These are phyloP conservation scores for Guyanaporus albipodus DNA, from an alignment of 768 basidiomycete genomes.

Conservation along the genomic window DNA sequence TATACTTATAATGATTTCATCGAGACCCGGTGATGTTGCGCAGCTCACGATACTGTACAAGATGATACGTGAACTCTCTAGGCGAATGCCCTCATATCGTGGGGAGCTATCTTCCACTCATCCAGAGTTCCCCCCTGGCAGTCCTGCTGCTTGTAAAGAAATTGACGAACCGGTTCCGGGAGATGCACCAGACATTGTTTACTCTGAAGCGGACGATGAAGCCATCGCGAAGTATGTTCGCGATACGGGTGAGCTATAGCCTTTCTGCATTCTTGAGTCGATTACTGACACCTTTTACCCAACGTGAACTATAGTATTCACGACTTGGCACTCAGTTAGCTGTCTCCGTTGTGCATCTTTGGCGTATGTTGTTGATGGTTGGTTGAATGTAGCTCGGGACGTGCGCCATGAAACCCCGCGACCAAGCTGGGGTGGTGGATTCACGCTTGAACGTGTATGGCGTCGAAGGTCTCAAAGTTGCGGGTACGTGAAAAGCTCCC, in stretches of 20 bases:
- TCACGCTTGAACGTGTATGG: not conserved
- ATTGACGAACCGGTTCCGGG: conserved; percentile 19
- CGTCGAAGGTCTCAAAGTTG: not conserved
- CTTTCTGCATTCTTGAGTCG: not conserved
- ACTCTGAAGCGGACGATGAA: conserved; percentile 33
- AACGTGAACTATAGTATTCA: not conserved
- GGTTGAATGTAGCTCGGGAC: not conserved
- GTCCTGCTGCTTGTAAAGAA: conserved; percentile 25
- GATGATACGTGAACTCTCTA: conserved; percentile 45
- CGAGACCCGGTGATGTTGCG: conserved; percentile 11
- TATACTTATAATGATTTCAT: not conserved
- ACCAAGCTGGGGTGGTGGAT: not conserved
- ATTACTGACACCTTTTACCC: not conserved
- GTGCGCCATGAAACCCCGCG: not conserved
- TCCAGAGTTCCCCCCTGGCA: conserved; percentile 28
- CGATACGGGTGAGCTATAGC: not conserved
- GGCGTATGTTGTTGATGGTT: not conserved
- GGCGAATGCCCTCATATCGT: conserved; percentile 43
- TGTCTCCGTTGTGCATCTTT: not conserved
- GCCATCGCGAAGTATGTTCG: conserved; percentile 16
- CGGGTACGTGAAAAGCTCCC: not conserved
- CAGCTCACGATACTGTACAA: conserved; percentile 43
- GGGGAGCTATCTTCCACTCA: conserved; percentile 14
- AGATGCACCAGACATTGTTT: conserved; percentile 30
- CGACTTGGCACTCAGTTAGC: not conserved